Evolutionary conservation across 345 rosid genomes (phyloP), one percentile per base, ranked within the genome.

Genomic region (Geranium rotundifolium): DNA sequence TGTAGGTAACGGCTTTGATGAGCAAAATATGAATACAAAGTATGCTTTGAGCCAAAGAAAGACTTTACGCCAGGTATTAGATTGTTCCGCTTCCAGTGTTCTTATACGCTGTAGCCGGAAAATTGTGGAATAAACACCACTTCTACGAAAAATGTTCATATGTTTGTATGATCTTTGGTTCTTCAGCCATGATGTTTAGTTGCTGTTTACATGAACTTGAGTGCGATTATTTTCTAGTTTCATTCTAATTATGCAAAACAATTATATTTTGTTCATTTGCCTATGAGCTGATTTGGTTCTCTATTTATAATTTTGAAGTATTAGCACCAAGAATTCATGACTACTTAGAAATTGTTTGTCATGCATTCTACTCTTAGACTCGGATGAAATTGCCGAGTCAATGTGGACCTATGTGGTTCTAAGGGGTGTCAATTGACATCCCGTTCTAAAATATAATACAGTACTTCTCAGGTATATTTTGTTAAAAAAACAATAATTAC

Each of bases 21-120:
- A 86, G 59, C 81, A 81, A 70, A 82, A 80, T 72, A 76, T 79
- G 70, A 82, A 80, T 72, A 77, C 76, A 60, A 54, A 71, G 30
- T 86, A 86, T 80, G 96, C 90, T 59, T 84, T 93, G 73, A 75
- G 77, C 72, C 82, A 82, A 65, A 88, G 96, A 64, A 88, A 74
- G 72, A 78, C 78, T 60, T 81, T 93, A 70, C 76, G 97, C 39
- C 89, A 93, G 95, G 99, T 90, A 79, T 65, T 60, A 54, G 72
- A 69, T 71, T 56, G 55, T 57, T 67, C 69, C 37, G 5, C 23
- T 6, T 29, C 54, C 1, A 19, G 29, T 57, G 29, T 54, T 20
- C 18, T 5, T 29, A 39, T 60, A 15, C 23, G 54, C 29, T 17
- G 52, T 19, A 16, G 57, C n/a, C n/a, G 57, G n/a, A 19, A 17